These are phyloP conservation scores for Coemansia sp. DNA, from an alignment of 192 early-diverging fungal genomes.

Conservation along the genomic window DNA sequence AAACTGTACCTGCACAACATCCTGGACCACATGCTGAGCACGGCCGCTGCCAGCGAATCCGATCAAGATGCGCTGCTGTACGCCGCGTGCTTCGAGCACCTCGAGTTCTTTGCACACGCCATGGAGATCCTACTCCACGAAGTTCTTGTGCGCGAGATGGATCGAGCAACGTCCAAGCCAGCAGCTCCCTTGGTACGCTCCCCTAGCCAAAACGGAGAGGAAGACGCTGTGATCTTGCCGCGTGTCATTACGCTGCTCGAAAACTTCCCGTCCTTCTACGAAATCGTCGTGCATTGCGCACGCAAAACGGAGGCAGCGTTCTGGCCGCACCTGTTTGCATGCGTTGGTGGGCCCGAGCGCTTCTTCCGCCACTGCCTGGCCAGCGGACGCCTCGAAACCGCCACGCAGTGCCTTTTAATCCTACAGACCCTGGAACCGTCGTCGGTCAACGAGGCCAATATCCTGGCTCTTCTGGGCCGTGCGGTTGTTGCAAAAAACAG, in stretches of 20 bases:
- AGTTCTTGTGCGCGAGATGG: slow-evolving; percentile 82
- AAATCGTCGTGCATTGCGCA: slow-evolving; percentile 93
- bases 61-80: slow-evolving; percentile 53
- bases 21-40: slow-evolving; percentile 37
- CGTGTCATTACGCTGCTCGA: slow-evolving; percentile 74
- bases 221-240: slow-evolving; percentile 61
- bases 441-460: slow-evolving; percentile 12
- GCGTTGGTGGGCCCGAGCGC: slow-evolving; percentile 78
- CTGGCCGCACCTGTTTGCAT: slow-evolving; percentile 85
- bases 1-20: slow-evolving; percentile 42
- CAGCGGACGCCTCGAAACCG: slow-evolving; percentile 69
- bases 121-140: slow-evolving; percentile 91
- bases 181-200: too few relatives aligned
- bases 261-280: slow-evolving; percentile 72
- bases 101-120: slow-evolving; percentile 88
- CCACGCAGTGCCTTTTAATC: slow-evolving; percentile 90
- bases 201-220: too few relatives aligned
- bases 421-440: slow-evolving; percentile 86
- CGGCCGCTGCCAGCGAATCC: not conserved
- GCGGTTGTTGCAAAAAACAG: slow-evolving; percentile 15
- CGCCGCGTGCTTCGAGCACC: slow-evolving; percentile 62
- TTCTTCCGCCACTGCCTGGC: slow-evolving; percentile 84
- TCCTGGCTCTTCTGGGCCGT: slow-evolving; percentile 29
- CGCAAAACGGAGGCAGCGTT: slow-evolving; percentile 93
- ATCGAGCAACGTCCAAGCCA: not conserved